These are phyloP conservation scores for Pseudohalonectria lignicola DNA, from an alignment of 2,329 filamentous ascomycete genomes.

Conservation along the genomic window DNA sequence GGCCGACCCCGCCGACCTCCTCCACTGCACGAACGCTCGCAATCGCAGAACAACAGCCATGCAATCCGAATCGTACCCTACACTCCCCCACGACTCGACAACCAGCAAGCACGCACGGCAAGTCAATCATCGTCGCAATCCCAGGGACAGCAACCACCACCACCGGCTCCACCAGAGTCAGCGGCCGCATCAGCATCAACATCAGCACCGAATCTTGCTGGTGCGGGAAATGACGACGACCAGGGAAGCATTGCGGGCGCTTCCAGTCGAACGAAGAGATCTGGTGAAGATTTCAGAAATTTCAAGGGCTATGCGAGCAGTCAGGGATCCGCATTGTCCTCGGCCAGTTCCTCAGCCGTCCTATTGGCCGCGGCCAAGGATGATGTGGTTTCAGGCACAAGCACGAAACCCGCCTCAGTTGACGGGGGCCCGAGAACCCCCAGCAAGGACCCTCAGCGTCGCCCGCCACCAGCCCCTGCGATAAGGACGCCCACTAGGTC, in stretches of 20 bases:
- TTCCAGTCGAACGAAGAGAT: conserved; percentile 1
- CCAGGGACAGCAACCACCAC: conserved; percentile 1
- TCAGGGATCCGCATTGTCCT: conserved; percentile 21
- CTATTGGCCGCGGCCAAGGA: conserved; percentile 25
- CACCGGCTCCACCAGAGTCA: conserved; percentile 7
- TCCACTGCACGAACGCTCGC: conserved; percentile 27
- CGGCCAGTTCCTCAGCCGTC: conserved; percentile 17
- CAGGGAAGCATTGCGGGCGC: conserved; percentile 1
- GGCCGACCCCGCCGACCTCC: conserved; percentile 17
- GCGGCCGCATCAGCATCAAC: conserved; percentile 1
- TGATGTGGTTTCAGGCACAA: conserved; percentile 35
- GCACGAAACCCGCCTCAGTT: conserved; percentile 24
- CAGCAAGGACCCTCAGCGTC: conserved; percentile 10
- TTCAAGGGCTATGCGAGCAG: conserved; percentile 12
- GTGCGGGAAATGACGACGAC: background rate
- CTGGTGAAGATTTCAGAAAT: conserved; percentile 8
- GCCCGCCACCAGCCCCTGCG: conserved; percentile 14
- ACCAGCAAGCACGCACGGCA: conserved; percentile 11
- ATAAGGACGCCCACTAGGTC: background rate
- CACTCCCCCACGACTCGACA: conserved; percentile 29
- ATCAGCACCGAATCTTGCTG: conserved; percentile 4
- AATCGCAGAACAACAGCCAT: conserved; percentile 27
- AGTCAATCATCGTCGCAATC: conserved; percentile 13
- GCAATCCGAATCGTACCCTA: conserved; percentile 38
- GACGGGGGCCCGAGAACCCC: conserved; percentile 9